Evolutionary conservation across 164 flowering plant genomes (phyloP).

Genomic region (Euptelea pleiosperma): DNA sequence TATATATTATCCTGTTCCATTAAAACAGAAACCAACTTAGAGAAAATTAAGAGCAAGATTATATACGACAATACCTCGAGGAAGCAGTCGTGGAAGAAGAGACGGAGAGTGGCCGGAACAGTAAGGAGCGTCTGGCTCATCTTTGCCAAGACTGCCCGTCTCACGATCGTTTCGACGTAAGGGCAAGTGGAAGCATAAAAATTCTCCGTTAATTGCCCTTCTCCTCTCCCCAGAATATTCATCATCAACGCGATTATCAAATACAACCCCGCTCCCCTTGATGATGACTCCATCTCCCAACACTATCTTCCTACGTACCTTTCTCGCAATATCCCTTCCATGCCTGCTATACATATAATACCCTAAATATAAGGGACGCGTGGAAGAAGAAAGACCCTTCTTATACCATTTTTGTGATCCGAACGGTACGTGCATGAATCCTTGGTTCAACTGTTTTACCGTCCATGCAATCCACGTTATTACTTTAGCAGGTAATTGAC

Average conservation of each 20-base stretch:
- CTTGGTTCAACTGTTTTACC: conserved; percentile 1
- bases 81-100: conserved; percentile 87
- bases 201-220: conserved; percentile 43
- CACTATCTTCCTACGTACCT: neutral
- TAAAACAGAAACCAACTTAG: no score
- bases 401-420: neutral
- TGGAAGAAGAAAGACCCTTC: neutral
- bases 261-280: conserved; percentile 10
- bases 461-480: neutral
- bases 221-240: conserved; percentile 29
- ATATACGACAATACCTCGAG: conserved; percentile 44
- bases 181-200: conserved; percentile 60
- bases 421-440: neutral
- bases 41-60: no score
- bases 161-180: conserved; percentile 50
- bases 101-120: conserved; percentile 68
- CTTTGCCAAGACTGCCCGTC: conserved; percentile 45
- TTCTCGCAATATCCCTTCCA: neutral
- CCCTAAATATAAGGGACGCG: neutral
- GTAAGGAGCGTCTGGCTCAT: conserved; percentile 51
- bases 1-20: no score
- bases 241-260: conserved; percentile 23
- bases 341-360: neutral
- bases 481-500: no score
- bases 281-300: conserved; percentile 33